phyloP scores from a whole-genome alignment of 2,329 filamentous ascomycete genomes.

The Sporothrix schenckii region DNA sequence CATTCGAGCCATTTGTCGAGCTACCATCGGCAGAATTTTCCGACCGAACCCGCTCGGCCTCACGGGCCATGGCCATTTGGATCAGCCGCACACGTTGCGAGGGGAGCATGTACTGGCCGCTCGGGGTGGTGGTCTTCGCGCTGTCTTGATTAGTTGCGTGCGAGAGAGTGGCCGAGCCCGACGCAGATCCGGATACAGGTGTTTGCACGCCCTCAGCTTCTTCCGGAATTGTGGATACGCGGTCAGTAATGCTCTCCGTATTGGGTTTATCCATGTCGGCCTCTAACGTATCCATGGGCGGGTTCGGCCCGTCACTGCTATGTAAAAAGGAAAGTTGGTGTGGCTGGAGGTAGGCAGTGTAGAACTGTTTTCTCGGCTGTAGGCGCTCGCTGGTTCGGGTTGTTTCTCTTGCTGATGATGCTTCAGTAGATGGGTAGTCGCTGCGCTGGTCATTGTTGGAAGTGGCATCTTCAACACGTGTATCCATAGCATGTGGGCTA shows the following conservation, averaged over 20 bases:
- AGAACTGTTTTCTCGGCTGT: not conserved
- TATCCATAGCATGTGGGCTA: slow-evolving; percentile 13
- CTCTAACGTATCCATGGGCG: slow-evolving; percentile 10
- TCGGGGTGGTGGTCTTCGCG: not conserved
- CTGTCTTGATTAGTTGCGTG: not conserved
- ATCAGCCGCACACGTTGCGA: slow-evolving; percentile 12
- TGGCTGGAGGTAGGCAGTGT: slow-evolving; percentile 23
- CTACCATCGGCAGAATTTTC: not conserved
- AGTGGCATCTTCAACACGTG: slow-evolving; percentile 33
- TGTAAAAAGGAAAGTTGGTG: slow-evolving; percentile 31
- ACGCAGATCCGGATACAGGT: not conserved
- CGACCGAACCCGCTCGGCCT: not conserved
- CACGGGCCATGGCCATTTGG: slow-evolving; percentile 24
- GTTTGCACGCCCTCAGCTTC: not conserved
- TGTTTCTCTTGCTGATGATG: not conserved
- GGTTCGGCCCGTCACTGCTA: not conserved
- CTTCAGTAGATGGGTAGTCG: not conserved
- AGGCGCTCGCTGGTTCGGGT: not conserved
- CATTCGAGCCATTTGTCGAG: not conserved
- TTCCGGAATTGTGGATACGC: not conserved
- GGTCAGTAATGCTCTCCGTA: not conserved
- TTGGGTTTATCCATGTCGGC: slow-evolving; percentile 11
- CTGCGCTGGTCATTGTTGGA: slow-evolving; percentile 28
- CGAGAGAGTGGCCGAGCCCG: not conserved
- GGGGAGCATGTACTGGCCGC: not conserved